These are phyloP conservation scores for Cytospora schulzeri DNA, from an alignment of 2,329 filamentous ascomycete species.

Conservation along the genomic window DNA sequence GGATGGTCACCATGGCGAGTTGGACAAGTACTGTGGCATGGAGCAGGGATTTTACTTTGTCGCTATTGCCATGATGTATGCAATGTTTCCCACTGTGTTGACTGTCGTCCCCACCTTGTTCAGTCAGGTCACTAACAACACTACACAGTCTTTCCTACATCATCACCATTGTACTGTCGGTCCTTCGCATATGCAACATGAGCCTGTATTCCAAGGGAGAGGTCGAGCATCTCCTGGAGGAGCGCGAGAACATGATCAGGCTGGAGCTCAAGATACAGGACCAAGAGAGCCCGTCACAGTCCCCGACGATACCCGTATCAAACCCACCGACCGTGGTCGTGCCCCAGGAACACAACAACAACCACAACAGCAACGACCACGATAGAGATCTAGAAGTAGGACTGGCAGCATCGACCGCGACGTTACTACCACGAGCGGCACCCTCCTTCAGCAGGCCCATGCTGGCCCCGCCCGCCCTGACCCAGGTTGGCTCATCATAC, in stretches of 20 bases:
- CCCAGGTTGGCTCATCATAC: background rate
- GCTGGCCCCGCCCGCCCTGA: background rate
- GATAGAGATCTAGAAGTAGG: background rate
- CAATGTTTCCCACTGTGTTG: background rate
- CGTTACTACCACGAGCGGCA: background rate
- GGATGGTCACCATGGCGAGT: slow-evolving; percentile 31
- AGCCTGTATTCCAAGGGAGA: slow-evolving; percentile 34
- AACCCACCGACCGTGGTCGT: background rate
- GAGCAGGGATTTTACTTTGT: slow-evolving; percentile 40
- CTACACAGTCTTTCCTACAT: slow-evolving; percentile 35
- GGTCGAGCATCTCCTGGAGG: slow-evolving; percentile 32
- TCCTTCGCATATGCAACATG: slow-evolving; percentile 37
- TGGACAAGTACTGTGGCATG: slow-evolving; percentile 37
- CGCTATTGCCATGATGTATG: slow-evolving; percentile 37
- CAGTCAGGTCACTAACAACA: background rate
- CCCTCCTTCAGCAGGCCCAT: background rate
- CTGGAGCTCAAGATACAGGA: slow-evolving; percentile 33
- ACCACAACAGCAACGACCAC: background rate
- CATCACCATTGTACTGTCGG: slow-evolving; percentile 34
- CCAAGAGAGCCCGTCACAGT: slow-evolving; percentile 12
- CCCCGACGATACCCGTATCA: background rate
- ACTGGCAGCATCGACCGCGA: background rate
- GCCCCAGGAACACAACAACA: background rate
- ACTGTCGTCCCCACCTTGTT: background rate
- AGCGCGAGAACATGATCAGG: slow-evolving; percentile 32